A percentile compares a stretch with the other conserved stretches of the same genome.
Conservation (phyloP, 306 rosid species). For the Acacia melanoxylon region DNA sequence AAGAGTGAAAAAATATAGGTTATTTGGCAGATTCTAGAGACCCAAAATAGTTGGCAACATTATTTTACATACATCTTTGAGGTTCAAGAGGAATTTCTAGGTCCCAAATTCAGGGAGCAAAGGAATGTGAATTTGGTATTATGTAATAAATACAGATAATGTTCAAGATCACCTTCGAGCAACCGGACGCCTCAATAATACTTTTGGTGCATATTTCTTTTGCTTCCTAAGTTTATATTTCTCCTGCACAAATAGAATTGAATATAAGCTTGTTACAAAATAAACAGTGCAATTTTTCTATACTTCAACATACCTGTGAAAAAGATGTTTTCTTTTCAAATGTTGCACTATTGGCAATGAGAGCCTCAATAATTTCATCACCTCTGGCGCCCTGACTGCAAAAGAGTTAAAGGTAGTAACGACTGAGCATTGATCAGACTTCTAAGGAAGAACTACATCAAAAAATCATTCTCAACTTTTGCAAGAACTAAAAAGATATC, state of each 20-base stretch:
- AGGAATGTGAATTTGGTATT: neutral
- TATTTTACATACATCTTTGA: slow-evolving; percentile 2
- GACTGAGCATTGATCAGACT: neutral
- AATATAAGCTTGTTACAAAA: slow-evolving; percentile 28
- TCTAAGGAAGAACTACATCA: neutral
- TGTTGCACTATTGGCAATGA: slow-evolving; percentile 85
- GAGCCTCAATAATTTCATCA: slow-evolving; percentile 88
- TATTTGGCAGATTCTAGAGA: slow-evolving; percentile 11
- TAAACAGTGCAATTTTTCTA: slow-evolving; percentile 11
- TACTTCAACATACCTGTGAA: slow-evolving; percentile 70
- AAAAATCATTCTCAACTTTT: neutral
- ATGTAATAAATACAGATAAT: neutral
- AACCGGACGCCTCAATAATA: slow-evolving; percentile 81
- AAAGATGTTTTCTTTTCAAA: slow-evolving; percentile 87
- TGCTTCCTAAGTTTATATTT: slow-evolving; percentile 91
- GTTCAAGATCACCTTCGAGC: slow-evolving; percentile 61
- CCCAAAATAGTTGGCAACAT: neutral
- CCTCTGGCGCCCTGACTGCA: slow-evolving; percentile 91
- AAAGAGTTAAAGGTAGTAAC: neutral
- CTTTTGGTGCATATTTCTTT: slow-evolving; percentile 93
- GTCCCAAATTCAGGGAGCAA: neutral
- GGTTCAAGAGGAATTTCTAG: slow-evolving; percentile 3
- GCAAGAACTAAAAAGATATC: neutral
- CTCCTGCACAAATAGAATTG: slow-evolving; percentile 57
- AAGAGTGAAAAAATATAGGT: slow-evolving; percentile 23